A percentile compares a stretch with the other conserved stretches of the same genome.
phyloP scores from a whole-genome alignment of 768 basidiomycete genomes.

The Neoboletus brunneissimus region DNA sequence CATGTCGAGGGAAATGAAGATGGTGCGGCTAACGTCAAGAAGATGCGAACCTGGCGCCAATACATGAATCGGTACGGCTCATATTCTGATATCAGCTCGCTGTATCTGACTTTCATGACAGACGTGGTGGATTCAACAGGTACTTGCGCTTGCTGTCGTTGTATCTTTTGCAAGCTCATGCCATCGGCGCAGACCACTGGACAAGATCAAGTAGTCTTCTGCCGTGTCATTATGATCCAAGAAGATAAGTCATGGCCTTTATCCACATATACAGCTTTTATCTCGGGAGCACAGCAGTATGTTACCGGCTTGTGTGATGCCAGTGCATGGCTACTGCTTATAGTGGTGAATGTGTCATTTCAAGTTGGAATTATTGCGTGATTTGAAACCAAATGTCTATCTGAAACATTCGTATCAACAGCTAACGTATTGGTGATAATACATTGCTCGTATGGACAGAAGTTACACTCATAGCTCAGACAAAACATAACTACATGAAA shows the following conservation, averaged over 20 bases:
- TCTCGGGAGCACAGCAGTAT: slow-evolving; percentile 2
- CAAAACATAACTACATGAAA: slow-evolving; percentile 20
- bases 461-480: slow-evolving; percentile 16
- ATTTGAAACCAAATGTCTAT: slow-evolving; percentile 21
- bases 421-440: slow-evolving; percentile 20
- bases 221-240: not conserved
- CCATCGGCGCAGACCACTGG: slow-evolving; percentile 63
- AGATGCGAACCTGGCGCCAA: slow-evolving; percentile 90
- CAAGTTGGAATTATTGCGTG: slow-evolving; percentile 2
- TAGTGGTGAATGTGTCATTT: not conserved
- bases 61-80: slow-evolving; percentile 90
- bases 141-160: slow-evolving; percentile 20
- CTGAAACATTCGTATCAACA: slow-evolving; percentile 26
- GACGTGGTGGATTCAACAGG: slow-evolving; percentile 87
- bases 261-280: slow-evolving; percentile 8
- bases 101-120: slow-evolving; percentile 29
- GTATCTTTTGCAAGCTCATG: slow-evolving; percentile 14
- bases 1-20: slow-evolving; percentile 82
- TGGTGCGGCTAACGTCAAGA: slow-evolving; percentile 64
- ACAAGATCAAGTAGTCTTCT: slow-evolving; percentile 80
- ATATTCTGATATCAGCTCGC: not conserved
- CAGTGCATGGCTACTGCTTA: not conserved
- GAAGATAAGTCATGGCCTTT: slow-evolving; percentile 20
- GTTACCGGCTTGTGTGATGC: not conserved
- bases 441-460: slow-evolving; percentile 23